Conservation (phyloP, 192 early-diverging fungal species). For the Radiomyces spectabilis region DNA sequence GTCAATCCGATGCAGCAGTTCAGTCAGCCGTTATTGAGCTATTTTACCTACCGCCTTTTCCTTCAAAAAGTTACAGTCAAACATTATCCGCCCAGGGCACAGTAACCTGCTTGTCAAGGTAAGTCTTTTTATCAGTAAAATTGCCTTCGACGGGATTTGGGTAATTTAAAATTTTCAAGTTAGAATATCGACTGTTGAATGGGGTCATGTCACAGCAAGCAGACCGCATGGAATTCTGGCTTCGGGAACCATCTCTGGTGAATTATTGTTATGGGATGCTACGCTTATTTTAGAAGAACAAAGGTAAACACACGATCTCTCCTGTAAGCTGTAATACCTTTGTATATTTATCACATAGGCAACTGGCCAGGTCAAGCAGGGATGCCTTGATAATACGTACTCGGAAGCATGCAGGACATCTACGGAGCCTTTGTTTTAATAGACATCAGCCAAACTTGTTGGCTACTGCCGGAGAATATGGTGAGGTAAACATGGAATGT, state of each 20-base stretch:
- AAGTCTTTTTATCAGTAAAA: background rate
- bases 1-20: no score
- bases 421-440: background rate
- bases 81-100: background rate
- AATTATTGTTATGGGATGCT: background rate
- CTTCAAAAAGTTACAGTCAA: background rate
- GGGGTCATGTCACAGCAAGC: background rate
- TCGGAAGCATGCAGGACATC: background rate
- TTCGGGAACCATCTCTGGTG: background rate
- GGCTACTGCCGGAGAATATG: background rate
- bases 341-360: background rate
- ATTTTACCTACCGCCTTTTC: no score
- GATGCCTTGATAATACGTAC: background rate
- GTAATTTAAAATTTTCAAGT: background rate
- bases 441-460: background rate
- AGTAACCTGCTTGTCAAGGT: background rate
- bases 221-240: background rate
- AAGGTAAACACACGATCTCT: background rate
- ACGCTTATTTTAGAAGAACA: background rate
- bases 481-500: background rate
- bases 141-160: background rate
- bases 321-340: background rate
- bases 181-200: background rate
- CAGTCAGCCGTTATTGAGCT: no score
- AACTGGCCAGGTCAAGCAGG: background rate